Evolutionary conservation across 1,139 yeast genomes (phyloP).

Genomic region (Suhomyces panamericanus): DNA sequence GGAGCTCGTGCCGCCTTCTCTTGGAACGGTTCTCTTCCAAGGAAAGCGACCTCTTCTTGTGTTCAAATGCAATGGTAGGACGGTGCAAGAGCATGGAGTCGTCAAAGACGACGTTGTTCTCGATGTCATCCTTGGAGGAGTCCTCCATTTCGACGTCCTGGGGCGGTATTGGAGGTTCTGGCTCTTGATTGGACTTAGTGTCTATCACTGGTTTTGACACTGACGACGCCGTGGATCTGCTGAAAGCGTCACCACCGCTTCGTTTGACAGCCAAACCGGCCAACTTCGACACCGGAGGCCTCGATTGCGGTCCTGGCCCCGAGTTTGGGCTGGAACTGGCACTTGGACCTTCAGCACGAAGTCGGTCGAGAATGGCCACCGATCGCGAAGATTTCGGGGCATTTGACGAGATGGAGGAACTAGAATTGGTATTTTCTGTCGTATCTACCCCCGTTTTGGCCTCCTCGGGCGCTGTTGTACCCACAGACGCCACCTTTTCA

Average conservation of each 20-base stretch:
- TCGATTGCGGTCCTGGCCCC: neutral
- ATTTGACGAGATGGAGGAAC: neutral
- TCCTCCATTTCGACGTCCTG: conserved; percentile 1
- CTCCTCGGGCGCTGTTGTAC: neutral
- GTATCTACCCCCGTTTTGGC: neutral
- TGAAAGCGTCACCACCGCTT: neutral
- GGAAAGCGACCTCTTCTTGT: conserved; percentile 10
- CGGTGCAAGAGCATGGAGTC: conserved; percentile 20
- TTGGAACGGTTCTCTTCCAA: conserved; percentile 22
- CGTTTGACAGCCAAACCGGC: neutral
- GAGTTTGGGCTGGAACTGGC: neutral
- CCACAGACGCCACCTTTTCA: conserved; percentile 5
- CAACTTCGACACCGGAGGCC: conserved; percentile 3
- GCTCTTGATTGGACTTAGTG: neutral
- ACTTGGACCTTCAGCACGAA: conserved; percentile 3
- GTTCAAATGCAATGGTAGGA: conserved; percentile 7
- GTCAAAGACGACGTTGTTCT: conserved; percentile 19
- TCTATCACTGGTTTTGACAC: neutral
- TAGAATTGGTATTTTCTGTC: neutral
- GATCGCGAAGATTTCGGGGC: neutral
- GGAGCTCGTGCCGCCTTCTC: conserved; percentile 23
- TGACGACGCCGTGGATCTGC: neutral
- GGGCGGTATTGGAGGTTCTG: neutral
- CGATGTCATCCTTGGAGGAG: neutral
- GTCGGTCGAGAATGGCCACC: conserved; percentile 14